A percentile compares a stretch with the other conserved stretches of the same genome.
These are phyloP conservation scores for Eucalyptus decipiens DNA, from an alignment of 345 rosid genomes.

Conservation along the genomic window DNA sequence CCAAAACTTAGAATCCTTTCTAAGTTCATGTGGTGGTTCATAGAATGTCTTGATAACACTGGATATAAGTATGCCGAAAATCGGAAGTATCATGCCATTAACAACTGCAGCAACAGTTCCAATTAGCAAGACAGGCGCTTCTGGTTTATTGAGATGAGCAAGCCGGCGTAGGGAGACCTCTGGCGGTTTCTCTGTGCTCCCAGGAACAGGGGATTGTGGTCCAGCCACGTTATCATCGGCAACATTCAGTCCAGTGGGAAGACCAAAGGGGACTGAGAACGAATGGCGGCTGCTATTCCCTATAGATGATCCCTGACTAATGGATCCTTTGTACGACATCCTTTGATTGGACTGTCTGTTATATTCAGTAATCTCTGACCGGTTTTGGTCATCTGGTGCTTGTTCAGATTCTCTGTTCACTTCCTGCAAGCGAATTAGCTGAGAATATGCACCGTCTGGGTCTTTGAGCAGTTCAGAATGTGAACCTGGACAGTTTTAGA, in stretches of 20 bases:
- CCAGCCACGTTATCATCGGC: not conserved
- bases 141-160: constrained; percentile 74
- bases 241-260: constrained; percentile 32
- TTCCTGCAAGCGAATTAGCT: constrained; percentile 68
- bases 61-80: constrained; percentile 42
- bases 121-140: constrained; percentile 43
- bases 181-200: not conserved
- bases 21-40: constrained; percentile 45
- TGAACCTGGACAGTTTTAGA: constrained; percentile 19
- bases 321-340: constrained; percentile 25
- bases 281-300: constrained; percentile 47
- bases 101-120: constrained; percentile 45
- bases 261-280: constrained; percentile 45
- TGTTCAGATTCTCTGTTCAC: constrained; percentile 25
- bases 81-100: constrained; percentile 50
- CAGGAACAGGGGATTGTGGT: not conserved
- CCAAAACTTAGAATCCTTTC: constrained; percentile 57
- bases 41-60: constrained; percentile 37
- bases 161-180: constrained; percentile 42
- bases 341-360: constrained; percentile 25
- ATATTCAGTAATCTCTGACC: constrained; percentile 14
- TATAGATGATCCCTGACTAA: constrained; percentile 42
- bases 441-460: constrained; percentile 76
- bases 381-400: constrained; percentile 16
- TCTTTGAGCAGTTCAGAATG: constrained; percentile 57